Evolutionary conservation across 495 filamentous ascomycete genomes (phyloP).

Genomic region (Penicillium lividum): DNA sequence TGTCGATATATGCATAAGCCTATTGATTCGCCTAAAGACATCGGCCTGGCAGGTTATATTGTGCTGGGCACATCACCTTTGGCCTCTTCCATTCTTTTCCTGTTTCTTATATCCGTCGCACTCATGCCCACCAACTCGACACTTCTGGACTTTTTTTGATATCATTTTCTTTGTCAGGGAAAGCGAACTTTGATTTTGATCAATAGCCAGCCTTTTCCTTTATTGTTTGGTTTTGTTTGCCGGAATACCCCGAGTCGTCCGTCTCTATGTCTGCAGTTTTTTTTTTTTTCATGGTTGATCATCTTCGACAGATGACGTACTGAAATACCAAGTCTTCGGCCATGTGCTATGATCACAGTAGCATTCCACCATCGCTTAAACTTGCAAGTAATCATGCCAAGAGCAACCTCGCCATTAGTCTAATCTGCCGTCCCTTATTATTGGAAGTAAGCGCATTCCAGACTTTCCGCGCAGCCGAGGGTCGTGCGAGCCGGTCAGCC

Average conservation of each 20-base stretch:
- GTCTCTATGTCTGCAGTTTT: conserved; percentile 9
- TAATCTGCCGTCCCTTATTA: conserved; percentile 9
- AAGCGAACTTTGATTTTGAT: conserved; percentile 11
- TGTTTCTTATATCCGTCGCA: conserved; percentile 7
- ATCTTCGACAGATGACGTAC: conserved; percentile 23
- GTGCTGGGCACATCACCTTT: conserved; percentile 31
- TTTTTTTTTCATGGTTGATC: conserved; percentile 7
- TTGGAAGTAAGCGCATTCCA: conserved; percentile 24
- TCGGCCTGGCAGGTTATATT: conserved; percentile 9
- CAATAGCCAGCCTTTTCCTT: conserved; percentile 15
- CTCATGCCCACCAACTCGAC: conserved; percentile 11
- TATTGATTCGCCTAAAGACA: conserved; percentile 7
- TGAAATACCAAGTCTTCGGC: conserved; percentile 18
- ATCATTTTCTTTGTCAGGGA: conserved; percentile 8
- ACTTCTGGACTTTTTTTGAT: conserved; percentile 10
- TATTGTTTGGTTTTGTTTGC: conserved; percentile 15
- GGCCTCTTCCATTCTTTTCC: conserved; percentile 16
- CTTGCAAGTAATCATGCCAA: conserved; percentile 6
- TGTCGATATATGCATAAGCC: conserved; percentile 19
- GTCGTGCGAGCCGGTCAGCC: conserved; percentile 34
- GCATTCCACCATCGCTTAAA: conserved; percentile 1
- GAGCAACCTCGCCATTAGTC: conserved; percentile 7
- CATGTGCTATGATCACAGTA: conserved; percentile 7
- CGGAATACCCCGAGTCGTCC: conserved; percentile 34
- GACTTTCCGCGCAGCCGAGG: conserved; percentile 13